Evolutionary conservation across 371 early-diverging fungal genomes (phyloP).

Genomic region (Mortierella sp.): DNA sequence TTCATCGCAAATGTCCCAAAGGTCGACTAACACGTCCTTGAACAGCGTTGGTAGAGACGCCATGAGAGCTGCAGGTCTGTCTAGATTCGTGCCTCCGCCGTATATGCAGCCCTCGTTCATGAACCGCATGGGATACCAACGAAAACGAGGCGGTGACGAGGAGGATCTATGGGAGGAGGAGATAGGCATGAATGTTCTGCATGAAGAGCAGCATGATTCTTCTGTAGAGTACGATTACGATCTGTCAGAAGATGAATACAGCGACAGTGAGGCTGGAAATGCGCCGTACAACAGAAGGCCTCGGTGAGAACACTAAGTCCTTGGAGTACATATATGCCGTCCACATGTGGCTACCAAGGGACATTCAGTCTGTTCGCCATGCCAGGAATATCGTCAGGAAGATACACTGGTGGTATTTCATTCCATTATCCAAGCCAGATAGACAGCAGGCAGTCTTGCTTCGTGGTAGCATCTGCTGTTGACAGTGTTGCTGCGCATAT

Average conservation of each 20-base stretch:
- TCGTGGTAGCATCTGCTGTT: no score
- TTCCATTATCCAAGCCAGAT: no score
- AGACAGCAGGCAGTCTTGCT: no score
- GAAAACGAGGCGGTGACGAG: constrained; percentile 27
- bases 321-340: no score
- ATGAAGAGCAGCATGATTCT: constrained; percentile 48
- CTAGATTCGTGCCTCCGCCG: constrained; percentile 42
- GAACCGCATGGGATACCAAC: constrained; percentile 31
- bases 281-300: constrained; percentile 19
- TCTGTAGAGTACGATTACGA: constrained; percentile 55
- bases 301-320: constrained; percentile 8
- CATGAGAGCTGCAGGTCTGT: constrained; percentile 42
- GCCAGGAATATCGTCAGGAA: no score
- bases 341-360: no score
- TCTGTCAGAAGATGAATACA: constrained; percentile 44
- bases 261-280: constrained; percentile 21
- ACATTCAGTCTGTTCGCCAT: no score
- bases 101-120: constrained; percentile 54
- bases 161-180: constrained; percentile 42
- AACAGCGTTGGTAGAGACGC: constrained; percentile 47
- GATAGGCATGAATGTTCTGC: constrained; percentile 42
- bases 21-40: neutral
- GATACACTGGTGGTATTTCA: no score
- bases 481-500: no score
- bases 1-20: no score